These are phyloP conservation scores for Pleurotus ostreatus DNA, from an alignment of 768 basidiomycete species.

Conservation along the genomic window DNA sequence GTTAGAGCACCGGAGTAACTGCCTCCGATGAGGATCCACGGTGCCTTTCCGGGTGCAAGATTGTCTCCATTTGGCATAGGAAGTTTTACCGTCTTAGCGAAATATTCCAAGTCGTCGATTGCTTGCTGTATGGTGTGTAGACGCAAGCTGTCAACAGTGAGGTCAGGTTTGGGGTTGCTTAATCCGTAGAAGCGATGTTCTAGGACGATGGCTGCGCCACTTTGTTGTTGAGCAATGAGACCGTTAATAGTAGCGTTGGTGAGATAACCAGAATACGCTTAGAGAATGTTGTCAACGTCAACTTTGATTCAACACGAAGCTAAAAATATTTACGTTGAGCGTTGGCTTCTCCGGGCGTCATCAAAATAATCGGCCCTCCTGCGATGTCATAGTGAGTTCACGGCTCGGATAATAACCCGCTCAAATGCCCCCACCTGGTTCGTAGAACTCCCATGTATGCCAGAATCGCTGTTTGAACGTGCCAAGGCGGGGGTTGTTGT, in stretches of 20 bases:
- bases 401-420: background rate
- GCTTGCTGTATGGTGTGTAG: conserved; percentile 71
- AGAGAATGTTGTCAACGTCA: conserved; percentile 2
- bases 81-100: conserved; percentile 59
- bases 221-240: conserved; percentile 60
- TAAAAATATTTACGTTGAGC: conserved; percentile 36
- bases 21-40: conserved; percentile 49
- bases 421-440: conserved; percentile 33
- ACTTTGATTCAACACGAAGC: background rate
- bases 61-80: conserved; percentile 64
- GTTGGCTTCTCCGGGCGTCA: conserved; percentile 64
- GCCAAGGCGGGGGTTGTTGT: conserved; percentile 52
- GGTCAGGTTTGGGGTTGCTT: conserved; percentile 66
- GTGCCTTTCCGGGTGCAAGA: conserved; percentile 50
- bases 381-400: conserved; percentile 4
- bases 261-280: conserved; percentile 51
- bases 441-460: conserved; percentile 65
- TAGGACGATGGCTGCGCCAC: conserved; percentile 57
- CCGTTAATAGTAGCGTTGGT: conserved; percentile 64
- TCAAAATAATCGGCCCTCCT: conserved; percentile 59
- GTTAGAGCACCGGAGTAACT: conserved; percentile 39
- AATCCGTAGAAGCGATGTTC: conserved; percentile 76
- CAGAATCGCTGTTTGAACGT: conserved; percentile 79
- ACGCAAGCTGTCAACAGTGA: conserved; percentile 52
- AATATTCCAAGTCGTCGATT: conserved; percentile 69